A percentile compares a stretch with the other conserved stretches of the same genome.
phyloP scores from a whole-genome alignment of 2,329 filamentous ascomycete genomes.

The Aureobasidium melanogenum region DNA sequence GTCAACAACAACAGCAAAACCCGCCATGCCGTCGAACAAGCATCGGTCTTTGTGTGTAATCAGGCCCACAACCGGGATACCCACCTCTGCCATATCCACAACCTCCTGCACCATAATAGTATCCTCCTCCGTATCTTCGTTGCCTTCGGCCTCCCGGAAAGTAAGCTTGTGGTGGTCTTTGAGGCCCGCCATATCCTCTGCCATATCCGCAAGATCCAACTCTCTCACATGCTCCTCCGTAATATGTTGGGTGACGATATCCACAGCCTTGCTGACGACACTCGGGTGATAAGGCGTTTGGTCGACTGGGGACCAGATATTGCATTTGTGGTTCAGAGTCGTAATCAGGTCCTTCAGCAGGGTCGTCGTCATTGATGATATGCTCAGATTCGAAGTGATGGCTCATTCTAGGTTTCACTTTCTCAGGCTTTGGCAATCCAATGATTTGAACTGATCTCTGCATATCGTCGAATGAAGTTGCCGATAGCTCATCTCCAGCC shows the following conservation, averaged over 20 bases:
- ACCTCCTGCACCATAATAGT: not conserved
- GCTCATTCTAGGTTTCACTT: not conserved
- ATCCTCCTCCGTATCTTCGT: not conserved
- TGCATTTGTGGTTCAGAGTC: not conserved
- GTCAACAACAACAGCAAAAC: not conserved
- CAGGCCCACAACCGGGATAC: not conserved
- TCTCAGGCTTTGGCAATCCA: not conserved
- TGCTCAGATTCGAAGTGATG: not conserved
- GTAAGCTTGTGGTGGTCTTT: not conserved
- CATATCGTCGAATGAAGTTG: not conserved
- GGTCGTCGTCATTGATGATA: not conserved
- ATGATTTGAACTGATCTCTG: not conserved
- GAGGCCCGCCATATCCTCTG: not conserved
- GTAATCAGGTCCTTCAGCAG: not conserved
- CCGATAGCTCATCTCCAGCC: not conserved
- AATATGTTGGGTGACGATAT: not conserved
- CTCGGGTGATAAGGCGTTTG: not conserved
- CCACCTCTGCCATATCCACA: conserved; percentile 5
- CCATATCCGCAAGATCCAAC: not conserved
- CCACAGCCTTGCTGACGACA: conserved; percentile 6
- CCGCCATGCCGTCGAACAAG: not conserved
- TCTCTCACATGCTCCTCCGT: not conserved
- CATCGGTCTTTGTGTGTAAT: not conserved
- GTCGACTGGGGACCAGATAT: not conserved
- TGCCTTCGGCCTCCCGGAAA: not conserved